Conservation (phyloP, 352 stramenopile species). For the Elongisporangium anandrum region DNA sequence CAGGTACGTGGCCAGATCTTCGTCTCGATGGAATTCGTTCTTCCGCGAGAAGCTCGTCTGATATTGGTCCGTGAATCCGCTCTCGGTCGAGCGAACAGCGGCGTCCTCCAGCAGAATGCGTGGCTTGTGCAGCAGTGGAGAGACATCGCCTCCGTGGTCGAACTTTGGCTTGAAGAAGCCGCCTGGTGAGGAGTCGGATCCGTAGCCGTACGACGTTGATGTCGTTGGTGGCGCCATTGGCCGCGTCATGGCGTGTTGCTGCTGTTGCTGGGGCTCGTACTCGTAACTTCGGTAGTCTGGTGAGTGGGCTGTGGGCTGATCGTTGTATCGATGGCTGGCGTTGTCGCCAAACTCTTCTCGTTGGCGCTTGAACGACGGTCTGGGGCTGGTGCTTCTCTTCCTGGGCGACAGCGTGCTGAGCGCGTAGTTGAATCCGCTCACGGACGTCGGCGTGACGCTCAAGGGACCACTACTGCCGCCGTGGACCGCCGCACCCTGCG, state of each 20-base stretch:
- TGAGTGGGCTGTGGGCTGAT: slow-evolving; percentile 3
- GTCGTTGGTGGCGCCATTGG: background rate
- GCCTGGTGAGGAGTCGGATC: background rate
- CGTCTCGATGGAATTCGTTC: background rate
- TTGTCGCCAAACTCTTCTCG: slow-evolving; percentile 7
- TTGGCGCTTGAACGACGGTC: slow-evolving; percentile 13
- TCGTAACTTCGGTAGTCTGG: background rate
- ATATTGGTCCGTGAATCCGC: background rate
- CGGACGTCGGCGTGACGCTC: slow-evolving; percentile 43
- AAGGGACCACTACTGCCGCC: background rate
- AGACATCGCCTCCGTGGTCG: slow-evolving; percentile 4
- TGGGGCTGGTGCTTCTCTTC: slow-evolving; percentile 21
- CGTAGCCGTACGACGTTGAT: background rate
- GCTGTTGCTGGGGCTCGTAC: background rate
- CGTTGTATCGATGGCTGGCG: slow-evolving; percentile 3
- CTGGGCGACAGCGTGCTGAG: slow-evolving; percentile 42
- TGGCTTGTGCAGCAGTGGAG: slow-evolving; percentile 13
- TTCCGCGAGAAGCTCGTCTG: background rate
- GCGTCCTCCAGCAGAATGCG: slow-evolving; percentile 1
- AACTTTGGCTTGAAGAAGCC: slow-evolving; percentile 10
- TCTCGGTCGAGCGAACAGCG: background rate
- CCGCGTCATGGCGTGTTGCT: background rate
- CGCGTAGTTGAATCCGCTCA: slow-evolving; percentile 21
- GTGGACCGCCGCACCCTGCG: slow-evolving; percentile 27
- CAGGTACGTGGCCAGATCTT: background rate